phyloP scores from a whole-genome alignment of 2,329 filamentous ascomycete species.

The Ilyonectria destructans region DNA sequence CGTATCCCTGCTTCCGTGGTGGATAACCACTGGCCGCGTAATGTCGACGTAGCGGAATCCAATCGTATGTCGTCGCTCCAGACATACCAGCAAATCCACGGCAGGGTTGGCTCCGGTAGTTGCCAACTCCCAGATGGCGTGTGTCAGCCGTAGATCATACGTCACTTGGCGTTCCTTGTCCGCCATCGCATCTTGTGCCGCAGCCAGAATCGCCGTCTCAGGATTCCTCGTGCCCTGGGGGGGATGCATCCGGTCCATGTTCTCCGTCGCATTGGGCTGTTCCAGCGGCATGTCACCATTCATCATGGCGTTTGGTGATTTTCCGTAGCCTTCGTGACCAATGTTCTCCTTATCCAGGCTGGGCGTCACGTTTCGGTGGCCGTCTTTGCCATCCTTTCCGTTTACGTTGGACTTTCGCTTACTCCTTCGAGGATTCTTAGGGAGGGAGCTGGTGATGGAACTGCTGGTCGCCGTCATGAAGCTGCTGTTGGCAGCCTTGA shows the following conservation, averaged over 20 bases:
- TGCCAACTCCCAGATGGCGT: constrained; percentile 94
- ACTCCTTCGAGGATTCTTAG: constrained; percentile 74
- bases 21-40: constrained; percentile 90
- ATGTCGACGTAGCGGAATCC: constrained; percentile 99
- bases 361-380: constrained; percentile 55
- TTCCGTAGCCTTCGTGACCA: constrained; percentile 47
- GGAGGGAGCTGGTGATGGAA: constrained; percentile 84
- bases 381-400: constrained; percentile 55
- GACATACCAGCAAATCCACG: constrained; percentile 91
- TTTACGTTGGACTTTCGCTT: constrained; percentile 72
- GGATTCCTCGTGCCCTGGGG: constrained; percentile 45
- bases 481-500: constrained; percentile 95
- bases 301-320: constrained; percentile 43
- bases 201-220: constrained; percentile 58
- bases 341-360: constrained; percentile 69
- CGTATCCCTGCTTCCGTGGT: constrained; percentile 92
- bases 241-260: constrained; percentile 65
- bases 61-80: constrained; percentile 92
- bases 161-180: constrained; percentile 81
- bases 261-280: constrained; percentile 59
- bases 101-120: constrained; percentile 94
- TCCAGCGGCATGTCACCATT: constrained; percentile 42
- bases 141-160: constrained; percentile 90
- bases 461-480: constrained; percentile 95
- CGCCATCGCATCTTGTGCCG: constrained; percentile 73